Evolutionary conservation across 305 asterid genomes (phyloP), one percentile per base, ranked within the genome.

Genomic region (Plantago lanceolata): DNA sequence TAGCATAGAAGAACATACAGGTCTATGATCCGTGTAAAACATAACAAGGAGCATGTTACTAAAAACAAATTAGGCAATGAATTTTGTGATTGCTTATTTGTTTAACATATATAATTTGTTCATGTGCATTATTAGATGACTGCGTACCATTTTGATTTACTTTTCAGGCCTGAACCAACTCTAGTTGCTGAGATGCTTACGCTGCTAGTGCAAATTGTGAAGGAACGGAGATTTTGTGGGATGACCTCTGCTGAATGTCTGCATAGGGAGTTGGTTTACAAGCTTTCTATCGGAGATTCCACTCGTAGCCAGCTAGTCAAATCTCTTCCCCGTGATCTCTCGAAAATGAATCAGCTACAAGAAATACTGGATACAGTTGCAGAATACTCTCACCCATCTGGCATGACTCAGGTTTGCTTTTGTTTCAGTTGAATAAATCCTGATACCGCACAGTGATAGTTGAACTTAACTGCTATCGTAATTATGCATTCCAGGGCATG

Each of bases 211-310:
- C 97, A 90, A 80, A 81, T 90, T 66, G 90, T 94, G 63, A 86
- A 88, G 75, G 99, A 94, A 75, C 75, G 99, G 63, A 78, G 96
- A 65, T 88, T 86, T 70, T 90, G 94, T 76, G 99, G 99, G 81
- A 71, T 88, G 71, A 78, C 90, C 44, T 78, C 84, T 68, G 82
- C 81, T 59, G 96, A 88, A 63, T 88, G 93, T 81, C 74, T 94
- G 84, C 88, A 79, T 76, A 80, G 94, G 63, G 99, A 94, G 71
- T 78, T 94, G 78, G 77, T 94, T 29, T 83, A 88, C 77, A 90
- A 82, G 81, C 87, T 94, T 44, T 86, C 96, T 21, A 76, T 78
- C 52, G 97, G 90, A 43, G 93, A 90, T 78, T 89, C 96, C 70
- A 88, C 99, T 63, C 97, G 80, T 66, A 94, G 99, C 76, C 96